Evolutionary conservation across 2,329 filamentous ascomycete genomes (phyloP).

Genomic region (Alternaria burnsii): DNA sequence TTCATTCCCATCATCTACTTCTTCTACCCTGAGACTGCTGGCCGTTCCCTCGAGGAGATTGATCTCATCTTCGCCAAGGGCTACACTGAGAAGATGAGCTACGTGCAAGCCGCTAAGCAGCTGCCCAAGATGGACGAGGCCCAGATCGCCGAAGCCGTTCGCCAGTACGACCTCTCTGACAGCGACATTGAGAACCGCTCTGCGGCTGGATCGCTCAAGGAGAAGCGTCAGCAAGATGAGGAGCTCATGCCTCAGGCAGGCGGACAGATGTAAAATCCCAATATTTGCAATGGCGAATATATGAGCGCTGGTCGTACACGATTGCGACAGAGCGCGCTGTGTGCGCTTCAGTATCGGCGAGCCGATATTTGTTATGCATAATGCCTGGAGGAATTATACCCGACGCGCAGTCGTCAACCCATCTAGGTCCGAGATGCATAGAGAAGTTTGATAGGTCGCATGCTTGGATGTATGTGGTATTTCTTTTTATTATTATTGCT

Average conservation of each 20-base stretch:
- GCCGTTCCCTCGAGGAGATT: conserved; percentile 61
- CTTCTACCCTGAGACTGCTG: conserved; percentile 65
- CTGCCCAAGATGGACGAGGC: conserved; percentile 45
- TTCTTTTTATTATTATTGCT: conserved; percentile 10
- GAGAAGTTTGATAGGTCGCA: conserved; percentile 3
- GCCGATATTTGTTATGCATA: conserved; percentile 19
- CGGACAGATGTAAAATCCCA: conserved; percentile 18
- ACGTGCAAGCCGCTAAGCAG: conserved; percentile 49
- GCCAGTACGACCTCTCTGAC: conserved; percentile 45
- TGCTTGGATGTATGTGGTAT: neutral
- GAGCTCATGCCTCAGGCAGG: conserved; percentile 26
- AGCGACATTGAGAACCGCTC: conserved; percentile 45
- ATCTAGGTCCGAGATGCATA: conserved; percentile 13
- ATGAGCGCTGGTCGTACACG: conserved; percentile 27
- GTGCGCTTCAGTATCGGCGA: conserved; percentile 25
- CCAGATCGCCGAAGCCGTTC: conserved; percentile 45
- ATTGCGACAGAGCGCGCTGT: conserved; percentile 20
- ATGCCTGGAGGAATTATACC: conserved; percentile 33
- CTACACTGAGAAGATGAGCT: conserved; percentile 46
- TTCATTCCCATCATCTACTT: conserved; percentile 64
- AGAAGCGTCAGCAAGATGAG: conserved; percentile 36
- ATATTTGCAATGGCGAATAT: conserved; percentile 4
- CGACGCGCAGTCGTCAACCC: conserved; percentile 34
- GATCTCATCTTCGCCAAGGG: conserved; percentile 59
- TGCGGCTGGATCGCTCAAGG: conserved; percentile 31